A percentile compares a stretch with the other conserved stretches of the same genome.
phyloP scores from a whole-genome alignment of 108 stramenopile genomes.

The Tribonema minus region DNA sequence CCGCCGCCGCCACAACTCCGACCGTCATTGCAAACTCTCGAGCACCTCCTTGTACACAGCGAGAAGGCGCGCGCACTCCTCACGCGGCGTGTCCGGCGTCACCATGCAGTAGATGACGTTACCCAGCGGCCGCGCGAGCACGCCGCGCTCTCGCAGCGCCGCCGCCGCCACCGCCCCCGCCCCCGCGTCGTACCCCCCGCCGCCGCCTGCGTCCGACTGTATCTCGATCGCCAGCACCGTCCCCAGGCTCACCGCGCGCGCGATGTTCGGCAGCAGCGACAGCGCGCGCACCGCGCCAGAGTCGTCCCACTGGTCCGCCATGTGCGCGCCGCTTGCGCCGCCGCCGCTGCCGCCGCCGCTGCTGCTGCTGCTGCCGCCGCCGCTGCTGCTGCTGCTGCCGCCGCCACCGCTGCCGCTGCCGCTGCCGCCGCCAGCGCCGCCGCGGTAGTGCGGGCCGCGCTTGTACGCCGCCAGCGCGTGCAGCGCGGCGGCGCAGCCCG shows the following conservation, averaged over 20 bases:
- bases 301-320: constrained; percentile 27
- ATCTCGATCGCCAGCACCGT: constrained; percentile 27
- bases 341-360: neutral
- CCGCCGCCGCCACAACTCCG: no score
- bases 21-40: no score
- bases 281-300: neutral
- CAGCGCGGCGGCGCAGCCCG: constrained; percentile 51
- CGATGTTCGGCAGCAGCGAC: constrained; percentile 5
- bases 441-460: neutral
- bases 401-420: no score
- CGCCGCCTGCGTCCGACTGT: constrained; percentile 1
- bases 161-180: constrained; percentile 10
- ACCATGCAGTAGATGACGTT: constrained; percentile 39
- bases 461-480: neutral
- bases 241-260: constrained; percentile 18
- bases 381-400: no score
- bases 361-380: no score
- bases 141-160: constrained; percentile 1
- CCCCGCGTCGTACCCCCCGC: constrained; percentile 7
- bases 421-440: constrained; percentile 7
- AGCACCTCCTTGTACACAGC: neutral
- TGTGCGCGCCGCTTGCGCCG: constrained; percentile 9
- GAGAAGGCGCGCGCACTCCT: neutral
- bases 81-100: constrained; percentile 6
- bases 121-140: constrained; percentile 32